Evolutionary conservation across 768 basidiomycete genomes (phyloP).

Genomic region (Lentinula detonsa): DNA sequence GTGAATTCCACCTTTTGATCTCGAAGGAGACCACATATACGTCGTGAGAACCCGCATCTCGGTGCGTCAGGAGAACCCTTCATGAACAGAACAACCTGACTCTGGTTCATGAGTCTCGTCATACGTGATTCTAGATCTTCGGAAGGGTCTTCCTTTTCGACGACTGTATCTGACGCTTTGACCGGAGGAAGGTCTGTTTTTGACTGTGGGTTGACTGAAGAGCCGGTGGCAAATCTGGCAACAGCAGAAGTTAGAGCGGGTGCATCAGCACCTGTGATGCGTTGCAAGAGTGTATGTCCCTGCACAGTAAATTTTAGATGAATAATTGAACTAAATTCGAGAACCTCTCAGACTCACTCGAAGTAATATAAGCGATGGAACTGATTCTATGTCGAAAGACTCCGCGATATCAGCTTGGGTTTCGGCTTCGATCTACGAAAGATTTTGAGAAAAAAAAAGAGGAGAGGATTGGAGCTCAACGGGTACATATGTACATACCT

Average conservation of each 20-base stretch:
- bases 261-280: conserved; percentile 79
- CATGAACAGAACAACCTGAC: conserved; percentile 83
- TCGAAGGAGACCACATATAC: conserved; percentile 62
- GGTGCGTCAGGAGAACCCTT: conserved; percentile 77
- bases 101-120: conserved; percentile 68
- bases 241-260: conserved; percentile 54
- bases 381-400: conserved; percentile 86
- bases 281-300: conserved; percentile 84
- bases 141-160: conserved; percentile 11
- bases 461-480: background rate
- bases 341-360: conserved; percentile 44
- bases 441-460: background rate
- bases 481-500: conserved; percentile 35
- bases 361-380: conserved; percentile 81
- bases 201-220: conserved; percentile 36
- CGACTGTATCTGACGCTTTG: conserved; percentile 10
- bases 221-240: conserved; percentile 43
- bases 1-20: conserved; percentile 62
- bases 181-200: conserved; percentile 37
- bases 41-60: conserved; percentile 80
- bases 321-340: background rate
- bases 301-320: conserved; percentile 20
- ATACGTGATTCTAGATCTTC: conserved; percentile 61
- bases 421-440: conserved; percentile 74
- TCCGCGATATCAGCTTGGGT: conserved; percentile 78